Percentiles rank a stretch among this genome's conserved stretches.
Conservation (phyloP, 2,329 filamentous ascomycete species). For the Dothistroma septosporum region DNA sequence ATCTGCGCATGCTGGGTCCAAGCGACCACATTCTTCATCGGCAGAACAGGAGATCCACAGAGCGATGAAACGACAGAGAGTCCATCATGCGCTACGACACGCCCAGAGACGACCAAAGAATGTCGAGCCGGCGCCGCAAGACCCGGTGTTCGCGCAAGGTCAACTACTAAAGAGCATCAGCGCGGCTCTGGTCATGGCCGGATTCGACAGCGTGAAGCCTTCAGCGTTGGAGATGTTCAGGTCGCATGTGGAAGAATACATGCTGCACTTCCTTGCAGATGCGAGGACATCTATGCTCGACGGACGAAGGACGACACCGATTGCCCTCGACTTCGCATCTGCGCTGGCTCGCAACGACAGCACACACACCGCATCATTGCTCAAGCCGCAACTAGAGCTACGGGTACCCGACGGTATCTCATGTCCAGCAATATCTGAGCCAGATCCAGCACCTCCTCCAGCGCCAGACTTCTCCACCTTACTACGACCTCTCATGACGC, state of each 20-base stretch:
- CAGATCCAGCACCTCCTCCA: conserved; percentile 39
- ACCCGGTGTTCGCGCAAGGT: conserved; percentile 51
- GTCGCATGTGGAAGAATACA: conserved; percentile 57
- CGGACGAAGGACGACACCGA: conserved; percentile 52
- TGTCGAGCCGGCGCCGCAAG: conserved; percentile 40
- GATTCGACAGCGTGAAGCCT: conserved; percentile 54
- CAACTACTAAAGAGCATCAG: conserved; percentile 55
- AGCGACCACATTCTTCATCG: conserved; percentile 17
- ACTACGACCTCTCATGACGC: conserved; percentile 51
- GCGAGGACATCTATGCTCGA: conserved; percentile 57
- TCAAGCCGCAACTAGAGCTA: conserved; percentile 40
- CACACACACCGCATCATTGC: conserved; percentile 36
- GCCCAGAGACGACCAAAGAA: conserved; percentile 27
- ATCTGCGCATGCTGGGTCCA: conserved; percentile 11
- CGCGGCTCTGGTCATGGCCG: conserved; percentile 48
- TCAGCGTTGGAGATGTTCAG: conserved; percentile 56
- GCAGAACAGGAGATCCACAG: conserved; percentile 1
- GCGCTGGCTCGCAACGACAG: conserved; percentile 43
- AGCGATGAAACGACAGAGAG: conserved; percentile 19
- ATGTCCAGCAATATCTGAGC: conserved; percentile 40
- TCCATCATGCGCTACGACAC: conserved; percentile 26
- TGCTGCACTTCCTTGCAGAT: conserved; percentile 50
- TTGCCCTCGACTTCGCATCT: conserved; percentile 57
- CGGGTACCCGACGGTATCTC: conserved; percentile 33
- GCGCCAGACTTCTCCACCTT: conserved; percentile 46